Base-by-base conservation (phyloP, 2,329 filamentous ascomycete genomes). In the Trichophyton benhamiae region DNA sequence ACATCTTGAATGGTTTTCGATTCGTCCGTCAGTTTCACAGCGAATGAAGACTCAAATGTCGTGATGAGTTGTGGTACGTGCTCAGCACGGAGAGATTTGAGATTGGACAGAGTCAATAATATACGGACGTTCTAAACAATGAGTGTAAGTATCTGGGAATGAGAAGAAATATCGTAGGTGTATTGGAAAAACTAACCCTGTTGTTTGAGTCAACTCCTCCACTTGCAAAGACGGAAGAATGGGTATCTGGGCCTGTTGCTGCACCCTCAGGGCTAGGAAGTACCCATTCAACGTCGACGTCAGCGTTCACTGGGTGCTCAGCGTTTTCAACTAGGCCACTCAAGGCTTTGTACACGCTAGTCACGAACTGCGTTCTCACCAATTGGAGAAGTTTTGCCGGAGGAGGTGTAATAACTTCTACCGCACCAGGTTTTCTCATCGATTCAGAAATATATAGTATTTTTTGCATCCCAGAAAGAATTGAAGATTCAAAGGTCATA, bases 251-350 rank as follows among this genome's bases (percentile, higher is more conserved):
- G 3, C 66, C 69, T 42, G 69, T 69, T 27, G 67, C 67, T 52
- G 68, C 58, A 60, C 67, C 66, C 38, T 68, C 67, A 15, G 73
- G 70, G 3, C 69, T 69, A 65, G 82, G 78, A 38, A 81, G 73
- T 61, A 81, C 79, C 69, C 79, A 78, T 62, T 80, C 78, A 62
- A 79, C 78, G 7, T 78, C 77, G 22, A 77, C 76, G 53, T 87
- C 84, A 0, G 83, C 77, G 66, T 83, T 84, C 66, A 85, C 83
- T 13, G 86, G 82, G 62, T 85, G 84, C 75, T 97, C 91, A 2
- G 94, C 92, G 73, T 96, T 97, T 75, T 97, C 94, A 0, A 99
- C 91, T 85, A 99, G 92, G 22, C 92, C 94, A 68, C 89, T 95
- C 42, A 99, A 77, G 5, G 90, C 90, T 72, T 95, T 95, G 75